These are phyloP conservation scores for Biscogniauxia sp. DNA, from an alignment of 2,329 filamentous ascomycete species.

Conservation along the genomic window DNA sequence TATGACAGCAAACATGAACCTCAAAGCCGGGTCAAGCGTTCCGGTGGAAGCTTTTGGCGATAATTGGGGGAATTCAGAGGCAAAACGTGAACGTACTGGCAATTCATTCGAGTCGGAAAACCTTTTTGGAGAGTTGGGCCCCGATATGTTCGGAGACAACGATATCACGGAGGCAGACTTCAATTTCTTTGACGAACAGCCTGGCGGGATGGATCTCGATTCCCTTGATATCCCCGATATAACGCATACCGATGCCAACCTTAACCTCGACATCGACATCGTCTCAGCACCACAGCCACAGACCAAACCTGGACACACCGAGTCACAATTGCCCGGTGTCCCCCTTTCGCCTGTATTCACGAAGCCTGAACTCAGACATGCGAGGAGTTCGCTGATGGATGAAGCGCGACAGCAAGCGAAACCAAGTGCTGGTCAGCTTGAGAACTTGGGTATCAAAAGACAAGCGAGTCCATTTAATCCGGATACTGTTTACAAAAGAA, in stretches of 20 bases:
- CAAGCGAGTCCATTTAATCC: slow-evolving; percentile 57
- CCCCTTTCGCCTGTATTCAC: slow-evolving; percentile 43
- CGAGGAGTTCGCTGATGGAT: slow-evolving; percentile 51
- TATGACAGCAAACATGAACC: slow-evolving; percentile 33
- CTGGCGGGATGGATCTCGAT: slow-evolving; percentile 41
- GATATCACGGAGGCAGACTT: slow-evolving; percentile 82
- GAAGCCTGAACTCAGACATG: slow-evolving; percentile 60
- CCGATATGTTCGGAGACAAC: slow-evolving; percentile 69
- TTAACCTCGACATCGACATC: slow-evolving; percentile 14
- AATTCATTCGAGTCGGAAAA: slow-evolving; percentile 51
- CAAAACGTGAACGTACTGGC: slow-evolving; percentile 45
- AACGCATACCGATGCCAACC: slow-evolving; percentile 19
- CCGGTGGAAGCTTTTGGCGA: slow-evolving; percentile 34
- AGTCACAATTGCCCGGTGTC: slow-evolving; percentile 12
- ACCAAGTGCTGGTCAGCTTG: slow-evolving; percentile 30
- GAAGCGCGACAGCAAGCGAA: slow-evolving; percentile 31
- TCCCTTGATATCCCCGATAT: slow-evolving; percentile 33
- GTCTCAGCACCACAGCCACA: slow-evolving; percentile 17
- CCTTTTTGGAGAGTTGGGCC: slow-evolving; percentile 67
- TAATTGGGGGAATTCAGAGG: slow-evolving; percentile 42
- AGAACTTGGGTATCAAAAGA: slow-evolving; percentile 42
- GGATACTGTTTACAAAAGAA: slow-evolving; percentile 57
- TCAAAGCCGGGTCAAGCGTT: slow-evolving; percentile 34
- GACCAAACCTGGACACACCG: slow-evolving; percentile 18
- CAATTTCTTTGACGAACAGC: slow-evolving; percentile 73